Percentiles rank a stretch among this genome's conserved stretches.
phyloP scores from a whole-genome alignment of 2,329 filamentous ascomycete genomes.

The Ophiobolus disseminans region DNA sequence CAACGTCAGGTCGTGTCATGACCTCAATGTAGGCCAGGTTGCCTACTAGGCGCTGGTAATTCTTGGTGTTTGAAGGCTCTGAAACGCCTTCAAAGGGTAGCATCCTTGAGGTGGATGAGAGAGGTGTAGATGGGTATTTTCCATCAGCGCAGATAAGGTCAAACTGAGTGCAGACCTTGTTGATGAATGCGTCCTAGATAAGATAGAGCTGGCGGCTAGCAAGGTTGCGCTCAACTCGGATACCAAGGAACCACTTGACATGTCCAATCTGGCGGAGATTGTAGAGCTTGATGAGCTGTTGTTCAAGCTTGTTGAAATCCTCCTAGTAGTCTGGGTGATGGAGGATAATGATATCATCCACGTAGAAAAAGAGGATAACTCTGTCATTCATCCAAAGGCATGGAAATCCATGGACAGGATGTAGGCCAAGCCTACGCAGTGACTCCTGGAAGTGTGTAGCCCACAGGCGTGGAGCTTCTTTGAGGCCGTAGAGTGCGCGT shows the following conservation, averaged over 20 bases:
- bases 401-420: conserved; percentile 1
- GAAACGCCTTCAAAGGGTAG: too few species aligned
- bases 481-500: conserved; percentile 2
- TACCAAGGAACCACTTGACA: background rate
- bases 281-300: conserved; percentile 1
- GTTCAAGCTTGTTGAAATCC: conserved; percentile 1
- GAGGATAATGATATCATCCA: conserved; percentile 1
- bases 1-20: too few species aligned
- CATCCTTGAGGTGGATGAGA: too few species aligned
- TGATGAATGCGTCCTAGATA: too few species aligned
- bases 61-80: too few species aligned
- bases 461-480: conserved; percentile 2
- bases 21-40: too few species aligned
- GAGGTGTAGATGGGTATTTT: too few species aligned
- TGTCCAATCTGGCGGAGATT: background rate
- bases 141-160: too few species aligned
- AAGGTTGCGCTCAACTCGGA: background rate
- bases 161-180: too few species aligned
- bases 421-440: background rate
- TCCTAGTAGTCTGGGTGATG: background rate
- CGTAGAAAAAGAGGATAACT: too few species aligned
- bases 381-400: conserved; percentile 3
- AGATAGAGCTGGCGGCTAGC: background rate
- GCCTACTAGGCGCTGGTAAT: too few species aligned
- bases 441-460: background rate